Evolutionary conservation across 2,329 filamentous ascomycete species (phyloP), one percentile per base, ranked within the genome.

Genomic region (Lachnellula occidentalis): DNA sequence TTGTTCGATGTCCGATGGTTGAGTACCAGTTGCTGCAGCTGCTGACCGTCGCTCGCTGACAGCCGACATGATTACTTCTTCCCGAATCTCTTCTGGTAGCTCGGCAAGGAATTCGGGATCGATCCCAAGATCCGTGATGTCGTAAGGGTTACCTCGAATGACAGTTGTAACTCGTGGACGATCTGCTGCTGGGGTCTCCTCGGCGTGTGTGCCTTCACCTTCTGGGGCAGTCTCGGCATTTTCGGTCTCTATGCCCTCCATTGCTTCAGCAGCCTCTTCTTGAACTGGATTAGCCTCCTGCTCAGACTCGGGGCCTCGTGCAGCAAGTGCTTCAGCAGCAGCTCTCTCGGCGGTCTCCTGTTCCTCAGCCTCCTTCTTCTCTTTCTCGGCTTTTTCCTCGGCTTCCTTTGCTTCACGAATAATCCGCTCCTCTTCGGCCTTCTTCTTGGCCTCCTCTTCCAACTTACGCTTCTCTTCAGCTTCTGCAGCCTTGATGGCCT

Each of bases 71-170:
- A 99, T 89, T 48, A 99, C 94, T 69, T 99, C 94, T 70, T 97
- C 92, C 45, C 94, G 82, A 67, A 97, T 85, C 58, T 99, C 95
- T 64, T 99, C 94, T 0, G 94, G 94, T n/a, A 99, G 76, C n/a
- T 92, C 95, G 56, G 94, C 90, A 6, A 99, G 82, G 71, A 96
- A 99, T 54, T 95, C 92, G 15, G 88, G 82, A 68, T 99, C 94
- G 64, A 99, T 97, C 48, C 92, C 92, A 58, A 99, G 79, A 57
- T 90, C 89, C 0, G 94, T 99, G 48, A 99, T 94, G 69, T 99
- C 94, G 51, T 95, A 82, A 65, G 94, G 85, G 59, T 88, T 87
- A 24, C 92, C 92, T 57, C 92, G 79, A 51, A 99, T 91, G 2
- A 82, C 92, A 15, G 90, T 95, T 64, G 86, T 86, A 31, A 95